Conservation (phyloP, 176 grass and related monocot genomes). For the Musa troglodytarum region DNA sequence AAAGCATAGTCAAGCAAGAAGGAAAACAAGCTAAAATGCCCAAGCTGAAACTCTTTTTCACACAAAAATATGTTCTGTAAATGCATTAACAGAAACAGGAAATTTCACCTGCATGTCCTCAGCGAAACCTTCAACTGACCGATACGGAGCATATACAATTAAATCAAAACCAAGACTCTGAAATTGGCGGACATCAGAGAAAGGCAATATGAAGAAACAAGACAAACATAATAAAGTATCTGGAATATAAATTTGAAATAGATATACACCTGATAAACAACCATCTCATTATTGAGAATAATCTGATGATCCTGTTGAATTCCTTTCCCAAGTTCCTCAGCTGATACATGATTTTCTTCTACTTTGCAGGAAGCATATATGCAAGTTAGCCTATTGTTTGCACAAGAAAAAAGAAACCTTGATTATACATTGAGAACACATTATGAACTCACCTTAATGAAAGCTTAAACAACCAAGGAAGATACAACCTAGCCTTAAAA, state of each 20-base stretch:
- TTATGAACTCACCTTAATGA: background rate
- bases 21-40: background rate
- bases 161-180: slow-evolving; percentile 87
- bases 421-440: background rate
- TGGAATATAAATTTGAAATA: slow-evolving; percentile 20
- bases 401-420: slow-evolving; percentile 10
- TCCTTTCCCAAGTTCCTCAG: slow-evolving; percentile 95
- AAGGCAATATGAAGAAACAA: background rate
- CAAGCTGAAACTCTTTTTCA: background rate
- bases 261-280: slow-evolving; percentile 63
- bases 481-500: background rate
- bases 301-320: slow-evolving; percentile 89
- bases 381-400: slow-evolving; percentile 84
- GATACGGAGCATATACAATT: slow-evolving; percentile 90
- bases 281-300: slow-evolving; percentile 91
- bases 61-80: background rate
- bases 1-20: background rate
- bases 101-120: slow-evolving; percentile 66
- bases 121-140: slow-evolving; percentile 71
- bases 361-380: slow-evolving; percentile 97
- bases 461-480: background rate
- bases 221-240: slow-evolving; percentile 3
- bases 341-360: slow-evolving; percentile 98
- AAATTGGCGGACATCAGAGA: slow-evolving; percentile 27
- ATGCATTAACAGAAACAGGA: slow-evolving; percentile 17